A percentile compares a stretch with the other conserved stretches of the same genome.
phyloP scores from a whole-genome alignment of 176 grass and related monocot species.

The Oryza longistaminata region DNA sequence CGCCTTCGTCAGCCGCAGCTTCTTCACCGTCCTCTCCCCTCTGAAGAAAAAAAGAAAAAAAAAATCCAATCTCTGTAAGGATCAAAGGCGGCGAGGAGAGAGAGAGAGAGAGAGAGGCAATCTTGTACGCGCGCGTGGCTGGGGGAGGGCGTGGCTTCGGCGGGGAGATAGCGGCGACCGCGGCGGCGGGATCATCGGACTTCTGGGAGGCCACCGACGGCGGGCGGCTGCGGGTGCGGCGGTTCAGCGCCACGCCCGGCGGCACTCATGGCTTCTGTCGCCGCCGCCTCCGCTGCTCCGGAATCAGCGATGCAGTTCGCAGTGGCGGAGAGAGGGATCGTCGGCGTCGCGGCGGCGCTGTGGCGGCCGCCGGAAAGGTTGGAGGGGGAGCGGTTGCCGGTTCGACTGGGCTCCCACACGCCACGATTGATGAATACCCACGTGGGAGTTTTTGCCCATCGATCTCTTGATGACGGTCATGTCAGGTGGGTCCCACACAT shows the following conservation, averaged over 20 bases:
- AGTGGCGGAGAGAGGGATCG: not conserved
- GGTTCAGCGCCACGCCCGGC: slow-evolving; percentile 21
- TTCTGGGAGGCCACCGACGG: slow-evolving; percentile 46
- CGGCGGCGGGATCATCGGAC: slow-evolving; percentile 34
- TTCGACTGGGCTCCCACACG: not conserved
- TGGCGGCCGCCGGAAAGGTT: slow-evolving; percentile 43
- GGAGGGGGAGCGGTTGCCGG: slow-evolving; percentile 34
- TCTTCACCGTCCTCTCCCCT: slow-evolving; percentile 89
- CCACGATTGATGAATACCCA: no score
- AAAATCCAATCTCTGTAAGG: not conserved
- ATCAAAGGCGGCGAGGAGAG: not conserved
- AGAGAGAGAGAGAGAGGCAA: not conserved
- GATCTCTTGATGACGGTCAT: not conserved
- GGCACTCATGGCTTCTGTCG: slow-evolving; percentile 1
- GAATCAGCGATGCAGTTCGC: no score
- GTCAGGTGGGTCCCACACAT: not conserved
- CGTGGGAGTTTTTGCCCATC: not conserved
- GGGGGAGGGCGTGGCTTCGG: slow-evolving; percentile 45
- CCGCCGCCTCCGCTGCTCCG: not conserved
- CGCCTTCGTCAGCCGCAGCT: slow-evolving; percentile 82
- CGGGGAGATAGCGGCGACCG: not conserved
- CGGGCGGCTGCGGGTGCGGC: slow-evolving; percentile 45
- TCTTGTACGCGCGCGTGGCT: slow-evolving; percentile 45
- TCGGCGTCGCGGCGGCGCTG: not conserved
- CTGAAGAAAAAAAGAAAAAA: slow-evolving; percentile 39